A percentile compares a stretch with the other conserved stretches of the same genome.
Conservation (phyloP, 1,284 basidiomycete species). For the Ceratobasidium sp. region DNA sequence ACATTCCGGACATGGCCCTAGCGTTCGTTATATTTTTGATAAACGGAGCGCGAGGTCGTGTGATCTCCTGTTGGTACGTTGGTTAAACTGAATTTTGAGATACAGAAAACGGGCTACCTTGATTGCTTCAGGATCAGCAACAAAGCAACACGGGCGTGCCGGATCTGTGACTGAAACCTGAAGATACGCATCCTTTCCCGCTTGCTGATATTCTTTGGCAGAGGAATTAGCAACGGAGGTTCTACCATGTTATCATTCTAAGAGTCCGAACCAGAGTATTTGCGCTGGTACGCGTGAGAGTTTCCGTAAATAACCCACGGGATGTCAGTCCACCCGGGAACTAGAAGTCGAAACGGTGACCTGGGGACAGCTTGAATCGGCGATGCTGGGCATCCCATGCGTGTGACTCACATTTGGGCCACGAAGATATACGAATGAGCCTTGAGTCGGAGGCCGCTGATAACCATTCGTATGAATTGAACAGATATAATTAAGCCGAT, state of each 20-base stretch:
- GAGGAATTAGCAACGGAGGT: not conserved
- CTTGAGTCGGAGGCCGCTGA: conserved; percentile 5
- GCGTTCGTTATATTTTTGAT: not conserved
- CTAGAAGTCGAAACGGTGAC: not conserved
- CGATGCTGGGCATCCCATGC: not conserved
- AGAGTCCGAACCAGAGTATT: conserved; percentile 2
- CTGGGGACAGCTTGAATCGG: not conserved
- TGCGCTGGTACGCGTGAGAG: not conserved
- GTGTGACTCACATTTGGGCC: not conserved
- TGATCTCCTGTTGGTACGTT: not conserved
- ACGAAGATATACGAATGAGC: conserved; percentile 7
- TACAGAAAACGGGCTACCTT: not conserved
- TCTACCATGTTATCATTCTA: too few relatives aligned
- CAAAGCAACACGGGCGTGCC: not conserved
- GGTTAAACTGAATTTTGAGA: not conserved
- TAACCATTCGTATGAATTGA: conserved; percentile 4
- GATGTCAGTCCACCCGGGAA: conserved; percentile 17
- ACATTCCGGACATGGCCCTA: conserved; percentile 2
- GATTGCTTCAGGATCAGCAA: conserved; percentile 25
- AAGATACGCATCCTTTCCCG: conserved; percentile 26
- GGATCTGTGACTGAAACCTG: conserved; percentile 14
- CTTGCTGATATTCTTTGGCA: conserved; percentile 9
- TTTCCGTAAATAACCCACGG: conserved; percentile 15
- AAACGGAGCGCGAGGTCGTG: not conserved
- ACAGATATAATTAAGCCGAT: conserved; percentile 27